Evolutionary conservation across 345 rosid genomes (phyloP).

Genomic region (sweet orange (Citrus sinensis)): DVS_A1.0 CM039163.1:4897001-4897500

Average conservation of each 20-base stretch:
- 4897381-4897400: neutral
- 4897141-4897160: neutral
- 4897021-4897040: neutral
- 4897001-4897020: constrained; percentile 1
- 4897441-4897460: no score
- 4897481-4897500: no score
- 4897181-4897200: neutral
- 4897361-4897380: neutral
- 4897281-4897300: neutral
- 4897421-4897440: neutral
- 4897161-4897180: constrained; percentile 4
- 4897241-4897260: neutral
- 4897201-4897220: neutral
- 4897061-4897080: neutral
- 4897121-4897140: neutral
- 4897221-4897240: neutral
- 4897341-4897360: neutral
- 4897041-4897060: constrained; percentile 10
- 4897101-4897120: neutral
- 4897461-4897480: no score
- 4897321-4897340: neutral
- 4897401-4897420: neutral
- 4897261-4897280: neutral
- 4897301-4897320: neutral
- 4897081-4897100: neutral